These are phyloP conservation scores for Wickerhamiella dianesei DNA, from an alignment of 805 yeast genomes.

Conservation along the genomic window DNA sequence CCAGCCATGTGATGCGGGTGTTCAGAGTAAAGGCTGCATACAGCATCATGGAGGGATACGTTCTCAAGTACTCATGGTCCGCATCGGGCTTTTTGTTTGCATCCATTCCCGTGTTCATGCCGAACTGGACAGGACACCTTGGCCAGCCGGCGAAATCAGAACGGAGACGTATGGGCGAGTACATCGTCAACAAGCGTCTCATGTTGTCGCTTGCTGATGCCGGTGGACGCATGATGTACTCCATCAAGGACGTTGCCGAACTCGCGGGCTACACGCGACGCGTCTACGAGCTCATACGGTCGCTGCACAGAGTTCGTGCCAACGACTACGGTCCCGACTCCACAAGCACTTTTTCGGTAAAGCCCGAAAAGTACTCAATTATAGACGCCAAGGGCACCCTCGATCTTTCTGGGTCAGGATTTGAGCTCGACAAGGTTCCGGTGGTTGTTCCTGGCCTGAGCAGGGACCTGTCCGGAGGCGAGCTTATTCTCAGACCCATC, in stretches of 20 bases:
- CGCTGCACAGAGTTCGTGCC: constrained; percentile 72
- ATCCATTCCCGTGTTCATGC: constrained; percentile 72
- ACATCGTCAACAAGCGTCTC: constrained; percentile 78
- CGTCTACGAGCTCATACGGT: constrained; percentile 61
- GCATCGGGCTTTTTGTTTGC: constrained; percentile 89
- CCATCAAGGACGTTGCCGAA: constrained; percentile 83
- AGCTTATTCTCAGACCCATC: constrained; percentile 47
- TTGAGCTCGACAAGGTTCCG: constrained; percentile 70
- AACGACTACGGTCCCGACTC: constrained; percentile 19
- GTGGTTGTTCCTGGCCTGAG: constrained; percentile 54
- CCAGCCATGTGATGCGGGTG: constrained; percentile 40
- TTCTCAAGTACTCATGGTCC: constrained; percentile 86
- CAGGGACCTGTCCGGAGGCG: constrained; percentile 29
- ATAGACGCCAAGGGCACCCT: constrained; percentile 65
- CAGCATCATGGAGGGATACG: constrained; percentile 68
- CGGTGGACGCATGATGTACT: constrained; percentile 86
- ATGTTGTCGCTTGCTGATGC: constrained; percentile 90
- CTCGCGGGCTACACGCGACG: constrained; percentile 83
- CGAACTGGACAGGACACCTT: constrained; percentile 28
- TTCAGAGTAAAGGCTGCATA: constrained; percentile 51
- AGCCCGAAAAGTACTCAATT: constrained; percentile 18
- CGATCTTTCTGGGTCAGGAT: constrained; percentile 36
- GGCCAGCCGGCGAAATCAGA: constrained; percentile 13
- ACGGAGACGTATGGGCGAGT: constrained; percentile 58
- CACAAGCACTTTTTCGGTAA: background rate